Evolutionary conservation across 208 protist species (phyloP), one percentile per base, ranked within the genome.

Genomic region (Leishmania guyanensis): DNA sequence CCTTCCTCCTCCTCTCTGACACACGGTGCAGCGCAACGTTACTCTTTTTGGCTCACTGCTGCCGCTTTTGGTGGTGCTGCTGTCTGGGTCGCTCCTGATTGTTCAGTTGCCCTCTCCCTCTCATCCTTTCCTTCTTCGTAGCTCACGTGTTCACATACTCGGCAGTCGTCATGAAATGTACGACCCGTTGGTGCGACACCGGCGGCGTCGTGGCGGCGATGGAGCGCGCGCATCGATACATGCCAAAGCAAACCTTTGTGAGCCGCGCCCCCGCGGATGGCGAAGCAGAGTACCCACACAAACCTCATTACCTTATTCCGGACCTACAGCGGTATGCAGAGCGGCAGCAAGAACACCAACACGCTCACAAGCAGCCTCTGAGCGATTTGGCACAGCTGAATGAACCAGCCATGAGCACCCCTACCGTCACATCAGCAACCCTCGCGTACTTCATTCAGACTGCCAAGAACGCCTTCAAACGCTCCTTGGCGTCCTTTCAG

Each of bases 271-370:
- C 68, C 72, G 26, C 72, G 39, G 72, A 76, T 12, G 72, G 20
- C 64, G 72, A 62, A 51, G 72, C 33, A 33, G 72, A 60, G 29
- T 53, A 68, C 29, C 33, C 56, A 22, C 54, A 46, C 74, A 60
- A 50, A n/a, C 75, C 81, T 22, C 76, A 33, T 6, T 84, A 73
- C 54, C 60, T 84, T 22, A 62, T 58, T 9, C 70, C 68, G 22
- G 76, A 48, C 39, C 5, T 84, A 64, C 76, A 66, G 54, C 60
- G 33, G n/a, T 84, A 80, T 43, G 76, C 65, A 53, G 58, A 78
- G 68, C 71, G 79, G 48, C 50, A 80, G 39, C 78, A 78, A 54
- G 51, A 77, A 14, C 54, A 65, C 12, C 39, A 43, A 36, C 17
- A 54, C 53, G 4, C 56, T 36, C 54, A 53, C 56, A 78, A 26